phyloP scores from a whole-genome alignment of 257 asterid species.

The Nicotiana tabacum region DNA sequence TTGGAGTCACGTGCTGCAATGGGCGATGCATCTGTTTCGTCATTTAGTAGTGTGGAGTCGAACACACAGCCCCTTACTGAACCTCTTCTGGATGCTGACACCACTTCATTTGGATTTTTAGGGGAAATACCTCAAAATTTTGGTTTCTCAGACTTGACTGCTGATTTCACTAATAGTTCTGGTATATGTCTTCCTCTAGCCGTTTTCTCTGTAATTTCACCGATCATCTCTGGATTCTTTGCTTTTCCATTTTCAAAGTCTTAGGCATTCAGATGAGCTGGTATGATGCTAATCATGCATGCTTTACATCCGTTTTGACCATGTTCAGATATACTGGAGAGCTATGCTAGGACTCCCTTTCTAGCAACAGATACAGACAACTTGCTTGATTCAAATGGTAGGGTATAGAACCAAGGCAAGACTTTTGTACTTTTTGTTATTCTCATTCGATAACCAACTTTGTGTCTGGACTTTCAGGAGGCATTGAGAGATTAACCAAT shows the following conservation, averaged over 20 bases:
- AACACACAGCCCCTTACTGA: slow-evolving; percentile 53
- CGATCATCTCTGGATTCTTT: neutral
- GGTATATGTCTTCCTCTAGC: slow-evolving; percentile 27
- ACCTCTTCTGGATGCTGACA: slow-evolving; percentile 53
- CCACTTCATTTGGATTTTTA: slow-evolving; percentile 52
- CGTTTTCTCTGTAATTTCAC: slow-evolving; percentile 2
- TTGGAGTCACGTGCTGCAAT: slow-evolving; percentile 51
- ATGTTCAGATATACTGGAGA: slow-evolving; percentile 55
- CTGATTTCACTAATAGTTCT: slow-evolving; percentile 48
- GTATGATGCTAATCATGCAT: neutral
- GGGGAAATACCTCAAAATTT: slow-evolving; percentile 47
- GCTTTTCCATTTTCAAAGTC: neutral
- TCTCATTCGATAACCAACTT: neutral
- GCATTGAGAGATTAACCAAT: slow-evolving; percentile 47
- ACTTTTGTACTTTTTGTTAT: neutral
- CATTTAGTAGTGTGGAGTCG: slow-evolving; percentile 60
- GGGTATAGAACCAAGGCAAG: slow-evolving; percentile 22
- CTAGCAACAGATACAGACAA: slow-evolving; percentile 41
- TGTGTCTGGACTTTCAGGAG: slow-evolving; percentile 37
- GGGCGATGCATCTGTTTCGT: slow-evolving; percentile 60
- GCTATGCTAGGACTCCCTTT: slow-evolving; percentile 56
- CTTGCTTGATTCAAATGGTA: slow-evolving; percentile 60
- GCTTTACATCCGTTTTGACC: slow-evolving; percentile 12
- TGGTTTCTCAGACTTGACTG: slow-evolving; percentile 45
- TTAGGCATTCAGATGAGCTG: neutral